phyloP scores from a whole-genome alignment of 306 rosid species.

The Malus orientalis region DNA sequence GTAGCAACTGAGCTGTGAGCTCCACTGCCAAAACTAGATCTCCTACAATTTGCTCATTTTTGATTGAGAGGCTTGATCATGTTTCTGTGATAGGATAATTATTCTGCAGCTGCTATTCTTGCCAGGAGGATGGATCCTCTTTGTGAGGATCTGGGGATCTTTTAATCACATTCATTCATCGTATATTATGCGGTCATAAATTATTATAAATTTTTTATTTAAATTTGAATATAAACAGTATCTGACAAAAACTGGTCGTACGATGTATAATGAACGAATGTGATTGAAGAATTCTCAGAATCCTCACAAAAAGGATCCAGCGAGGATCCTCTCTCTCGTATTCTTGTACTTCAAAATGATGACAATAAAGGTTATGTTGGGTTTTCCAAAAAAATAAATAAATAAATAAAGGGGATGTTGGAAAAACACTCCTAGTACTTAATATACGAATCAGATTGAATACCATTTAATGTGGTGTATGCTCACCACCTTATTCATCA shows the following conservation, averaged over 20 bases:
- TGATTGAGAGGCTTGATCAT: neutral
- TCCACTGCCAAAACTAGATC: neutral
- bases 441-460: neutral
- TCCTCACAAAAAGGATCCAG: too few species aligned
- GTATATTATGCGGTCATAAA: fast-evolving
- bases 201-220: too few species aligned
- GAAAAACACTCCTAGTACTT: neutral
- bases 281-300: fast-evolving
- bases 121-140: too few species aligned
- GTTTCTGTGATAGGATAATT: neutral
- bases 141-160: too few species aligned
- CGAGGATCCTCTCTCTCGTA: too few species aligned
- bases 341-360: neutral
- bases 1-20: neutral
- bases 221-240: too few species aligned
- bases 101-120: neutral
- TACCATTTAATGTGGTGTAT: too few species aligned
- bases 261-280: too few species aligned
- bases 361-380: neutral
- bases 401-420: neutral
- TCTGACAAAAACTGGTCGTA: fast-evolving
- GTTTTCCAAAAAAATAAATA: too few species aligned
- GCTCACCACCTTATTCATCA: too few species aligned
- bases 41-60: neutral
- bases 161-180: too few species aligned